Percentiles rank a stretch among this genome's conserved stretches.
Evolutionary conservation across 768 basidiomycete species (phyloP).

Genomic region (Lentinus brumalis): DNA sequence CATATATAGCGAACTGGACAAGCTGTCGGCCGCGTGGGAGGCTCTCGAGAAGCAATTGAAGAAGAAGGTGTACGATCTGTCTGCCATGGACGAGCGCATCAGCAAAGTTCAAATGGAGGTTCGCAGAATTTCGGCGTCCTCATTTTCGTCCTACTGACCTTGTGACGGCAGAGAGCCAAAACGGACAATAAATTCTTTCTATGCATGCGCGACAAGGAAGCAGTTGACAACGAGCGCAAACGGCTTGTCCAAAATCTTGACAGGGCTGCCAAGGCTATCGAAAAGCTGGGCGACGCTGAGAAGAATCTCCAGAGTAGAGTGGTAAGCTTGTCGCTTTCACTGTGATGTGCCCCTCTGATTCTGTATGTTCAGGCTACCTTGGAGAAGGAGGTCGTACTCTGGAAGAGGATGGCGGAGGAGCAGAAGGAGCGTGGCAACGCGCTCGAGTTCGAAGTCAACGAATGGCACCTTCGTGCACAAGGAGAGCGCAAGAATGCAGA

Average conservation of each 20-base stretch:
- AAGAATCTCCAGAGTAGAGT: conserved; percentile 58
- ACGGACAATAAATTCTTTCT: conserved; percentile 94
- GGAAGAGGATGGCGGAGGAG: conserved; percentile 34
- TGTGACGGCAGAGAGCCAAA: conserved; percentile 77
- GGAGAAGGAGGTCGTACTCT: conserved; percentile 46
- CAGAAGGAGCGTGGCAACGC: conserved; percentile 29
- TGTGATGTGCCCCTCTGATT: background rate
- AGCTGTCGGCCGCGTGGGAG: conserved; percentile 87
- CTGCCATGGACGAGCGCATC: conserved; percentile 70
- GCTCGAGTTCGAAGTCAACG: conserved; percentile 36
- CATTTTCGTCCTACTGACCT: background rate
- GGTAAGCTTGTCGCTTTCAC: conserved; percentile 42
- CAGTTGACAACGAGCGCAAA: conserved; percentile 75
- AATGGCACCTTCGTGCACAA: conserved; percentile 38
- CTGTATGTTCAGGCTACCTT: conserved; percentile 35
- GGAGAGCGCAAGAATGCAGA: conserved; percentile 38
- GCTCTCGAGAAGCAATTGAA: conserved; percentile 76
- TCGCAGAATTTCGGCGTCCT: conserved; percentile 24
- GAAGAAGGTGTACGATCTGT: conserved; percentile 84
- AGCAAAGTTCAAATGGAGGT: conserved; percentile 71
- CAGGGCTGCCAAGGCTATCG: conserved; percentile 64
- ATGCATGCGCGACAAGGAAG: conserved; percentile 87
- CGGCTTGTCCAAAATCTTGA: conserved; percentile 56
- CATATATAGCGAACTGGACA: conserved; percentile 83
- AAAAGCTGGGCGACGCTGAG: conserved; percentile 65